Conservation (phyloP, 148 eudicot species). For the Silene conica region DNA sequence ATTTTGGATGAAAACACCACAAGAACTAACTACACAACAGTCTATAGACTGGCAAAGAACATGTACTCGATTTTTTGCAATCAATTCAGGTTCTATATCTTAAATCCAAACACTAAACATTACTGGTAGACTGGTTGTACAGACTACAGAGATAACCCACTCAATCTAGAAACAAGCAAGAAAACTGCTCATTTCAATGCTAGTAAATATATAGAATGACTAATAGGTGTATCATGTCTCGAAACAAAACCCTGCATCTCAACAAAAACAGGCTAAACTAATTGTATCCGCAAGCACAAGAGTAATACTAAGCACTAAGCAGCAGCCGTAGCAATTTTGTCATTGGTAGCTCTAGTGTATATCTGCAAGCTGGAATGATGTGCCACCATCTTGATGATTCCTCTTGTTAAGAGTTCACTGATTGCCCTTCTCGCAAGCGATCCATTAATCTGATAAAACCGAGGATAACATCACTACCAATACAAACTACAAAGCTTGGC, state of each 20-base stretch:
- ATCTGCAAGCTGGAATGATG: slow-evolving; percentile 77
- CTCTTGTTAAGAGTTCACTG: slow-evolving; percentile 57
- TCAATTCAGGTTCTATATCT: no score
- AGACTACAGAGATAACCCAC: background rate
- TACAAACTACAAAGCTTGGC: background rate
- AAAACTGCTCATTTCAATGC: background rate
- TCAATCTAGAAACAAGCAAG: background rate
- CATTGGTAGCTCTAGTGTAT: slow-evolving; percentile 70
- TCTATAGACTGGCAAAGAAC: no score
- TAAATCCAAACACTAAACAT: background rate
- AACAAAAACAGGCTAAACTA: background rate
- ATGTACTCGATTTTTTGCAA: no score
- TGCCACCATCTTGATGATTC: slow-evolving; percentile 69
- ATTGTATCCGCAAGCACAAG: background rate
- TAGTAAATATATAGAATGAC: background rate
- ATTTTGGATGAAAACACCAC: no score
- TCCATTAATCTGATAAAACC: slow-evolving; percentile 50
- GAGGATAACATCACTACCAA: background rate
- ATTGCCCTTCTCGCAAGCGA: slow-evolving; percentile 78
- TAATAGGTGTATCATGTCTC: background rate
- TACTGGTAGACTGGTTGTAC: no score
- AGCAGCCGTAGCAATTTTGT: slow-evolving; percentile 22
- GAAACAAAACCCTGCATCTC: background rate
- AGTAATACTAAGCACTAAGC: slow-evolving; percentile 14
- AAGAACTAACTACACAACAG: no score